Evolutionary conservation across 1,284 basidiomycete genomes (phyloP), one percentile per base, ranked within the genome.

Genomic region (Phlebopus sp.): DNA sequence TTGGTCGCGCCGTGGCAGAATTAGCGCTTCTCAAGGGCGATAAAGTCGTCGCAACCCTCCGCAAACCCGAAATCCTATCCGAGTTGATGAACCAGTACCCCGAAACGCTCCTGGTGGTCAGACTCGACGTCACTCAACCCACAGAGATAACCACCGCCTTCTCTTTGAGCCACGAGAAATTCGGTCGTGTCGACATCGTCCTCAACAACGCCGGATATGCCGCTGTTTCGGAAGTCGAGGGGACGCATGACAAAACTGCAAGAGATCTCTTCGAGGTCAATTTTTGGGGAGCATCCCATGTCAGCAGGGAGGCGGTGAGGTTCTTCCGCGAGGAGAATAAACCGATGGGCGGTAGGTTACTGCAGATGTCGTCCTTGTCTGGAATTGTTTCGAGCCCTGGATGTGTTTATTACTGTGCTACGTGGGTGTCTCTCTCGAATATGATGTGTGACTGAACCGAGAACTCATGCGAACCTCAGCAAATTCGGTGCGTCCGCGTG

Each of bases 111-210:
- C 59, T 75, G 2, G 59, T 70, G 19, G 50, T 72, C 17, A 58
- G 56, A 37, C 54, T 75, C 5, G 75, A 77, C 50, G 70, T 75
- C 39, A 69, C 62, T 14, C 50, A 62, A 4, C 50, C 53, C 2
- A 32, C 18, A 3, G 51, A 56, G 3, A 64, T 75, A 44, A 47
- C 17, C 1, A 52, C 46, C 0, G 72, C 67, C 0, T 75, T 76
- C 35, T 47, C 55, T 5, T 51, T 55, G 5, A 59, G 63, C 3
- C 55, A 55, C 37, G 56, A 56, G 9, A 48, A 36, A 11, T 74
- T 74, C 47, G 74, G 73, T 11, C 58, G 67, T 11, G 46, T 75
- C 39, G 71, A 75, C 46, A 62, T 74, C n/a, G 72, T 76, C 4
- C 64, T 72, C 40, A 77, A 73, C 58, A 76, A 75, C 44, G 72